Base-by-base conservation (phyloP, 1,284 basidiomycete genomes). In the Moesziomyces sp. region DNA sequence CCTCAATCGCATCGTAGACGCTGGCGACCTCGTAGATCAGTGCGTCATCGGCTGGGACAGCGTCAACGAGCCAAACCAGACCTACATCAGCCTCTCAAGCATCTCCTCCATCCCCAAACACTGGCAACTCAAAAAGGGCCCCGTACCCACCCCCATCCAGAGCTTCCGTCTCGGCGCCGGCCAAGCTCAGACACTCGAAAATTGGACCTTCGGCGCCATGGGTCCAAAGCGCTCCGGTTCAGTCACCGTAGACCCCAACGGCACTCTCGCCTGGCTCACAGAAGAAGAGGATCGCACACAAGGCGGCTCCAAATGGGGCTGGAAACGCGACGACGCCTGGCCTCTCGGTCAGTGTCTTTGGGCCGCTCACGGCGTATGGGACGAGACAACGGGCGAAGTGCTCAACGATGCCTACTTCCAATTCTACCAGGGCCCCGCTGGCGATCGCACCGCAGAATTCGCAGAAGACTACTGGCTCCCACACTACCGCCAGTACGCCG, bases 11-110 rank as follows among this genome's bases (percentile, higher is more conserved):
- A 91, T 99, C 46, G 61, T 65, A 1, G 88, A 88, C 14, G 92
- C 90, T 0, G 91, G 90, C 0, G 90, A 89, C 49, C 86, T 98
- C 19, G 85, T 92, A 26, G 95, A 98, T 49, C 89, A 90, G 46
- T 94, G 93, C 72, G 89, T 99, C 24, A 90, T 98, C 59, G 96
- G 96, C 0, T 98, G 96, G 96, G 96, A 99, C 83, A 92, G 91
- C 77, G 86, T 98, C 85, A 98, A 98, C 84, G 96, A 99, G 85
- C 95, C 96, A 0, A 91, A 90, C 48, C 93, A 94, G 72, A 96
- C 95, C 0, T 87, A 95, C 61, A 88, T 92, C 49, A 92, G 92
- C 1, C 90, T 91, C 83, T 85, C 87, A 1, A 89, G 95, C 83
- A 67, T 86, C 45, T 65, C 69, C 28, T 47, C 57, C 42, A 77